Conservation (phyloP, 75 land plant genomes). For the Picea glauca region DNA sequence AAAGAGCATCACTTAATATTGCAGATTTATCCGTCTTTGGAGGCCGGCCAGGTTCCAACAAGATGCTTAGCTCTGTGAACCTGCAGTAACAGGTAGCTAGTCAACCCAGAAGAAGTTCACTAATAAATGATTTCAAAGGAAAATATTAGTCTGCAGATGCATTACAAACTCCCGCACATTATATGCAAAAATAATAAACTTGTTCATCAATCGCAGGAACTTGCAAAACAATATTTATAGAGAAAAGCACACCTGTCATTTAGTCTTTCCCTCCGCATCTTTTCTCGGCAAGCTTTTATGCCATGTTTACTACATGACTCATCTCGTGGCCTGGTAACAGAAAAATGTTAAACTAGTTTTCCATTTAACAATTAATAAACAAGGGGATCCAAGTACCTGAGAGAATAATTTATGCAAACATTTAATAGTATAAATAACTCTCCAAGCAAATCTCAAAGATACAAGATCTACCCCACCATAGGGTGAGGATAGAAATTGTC, state of each 20-base stretch:
- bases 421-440: neutral
- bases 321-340: conserved; percentile 38
- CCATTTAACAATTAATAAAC: neutral
- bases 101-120: conserved; percentile 6
- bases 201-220: neutral
- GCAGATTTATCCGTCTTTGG: conserved; percentile 72
- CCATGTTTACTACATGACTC: conserved; percentile 54
- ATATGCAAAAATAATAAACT: neutral
- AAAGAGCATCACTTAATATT: conserved; percentile 60
- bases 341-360: neutral
- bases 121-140: conserved; percentile 6
- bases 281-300: conserved; percentile 88
- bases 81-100: conserved; percentile 15
- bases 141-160: neutral
- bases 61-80: conserved; percentile 69
- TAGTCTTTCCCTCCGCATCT: conserved; percentile 75
- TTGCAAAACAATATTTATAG: conserved; percentile 1
- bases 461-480: neutral
- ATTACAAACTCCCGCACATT: neutral
- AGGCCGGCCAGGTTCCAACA: conserved; percentile 67
- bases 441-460: neutral
- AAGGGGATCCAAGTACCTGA: neutral
- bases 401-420: neutral
- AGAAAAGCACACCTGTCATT: conserved; percentile 62
- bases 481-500: too few relatives aligned